Evolutionary conservation across 2,329 filamentous ascomycete species (phyloP).

Genomic region (Hymenotorrendiella dingleyae): DNA sequence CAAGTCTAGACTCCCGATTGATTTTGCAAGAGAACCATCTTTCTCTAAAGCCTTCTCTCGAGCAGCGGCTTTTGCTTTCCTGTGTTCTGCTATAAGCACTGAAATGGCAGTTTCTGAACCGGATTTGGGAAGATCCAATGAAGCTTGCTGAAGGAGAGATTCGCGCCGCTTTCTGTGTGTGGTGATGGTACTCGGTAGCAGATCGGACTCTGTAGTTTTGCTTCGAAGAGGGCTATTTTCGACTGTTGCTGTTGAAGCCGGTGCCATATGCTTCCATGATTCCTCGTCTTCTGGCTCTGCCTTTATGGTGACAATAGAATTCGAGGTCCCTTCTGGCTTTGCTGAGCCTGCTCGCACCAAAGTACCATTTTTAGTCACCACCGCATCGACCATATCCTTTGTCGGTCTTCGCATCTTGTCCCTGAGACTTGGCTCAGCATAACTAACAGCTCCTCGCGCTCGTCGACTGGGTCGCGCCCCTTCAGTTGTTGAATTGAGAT

Average conservation of each 20-base stretch:
- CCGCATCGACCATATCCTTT: conserved; percentile 69
- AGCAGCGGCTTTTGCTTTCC: conserved; percentile 23
- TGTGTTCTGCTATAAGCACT: conserved; percentile 26
- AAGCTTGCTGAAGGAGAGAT: conserved; percentile 25
- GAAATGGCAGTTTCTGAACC: conserved; percentile 23
- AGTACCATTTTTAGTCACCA: conserved; percentile 62
- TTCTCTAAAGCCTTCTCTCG: conserved; percentile 18
- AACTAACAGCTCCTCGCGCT: conserved; percentile 64
- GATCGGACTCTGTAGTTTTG: conserved; percentile 19
- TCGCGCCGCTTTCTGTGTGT: conserved; percentile 29
- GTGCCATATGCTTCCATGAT: conserved; percentile 27
- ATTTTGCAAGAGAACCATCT: conserved; percentile 14
- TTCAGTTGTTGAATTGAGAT: conserved; percentile 50
- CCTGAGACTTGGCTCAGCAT: conserved; percentile 73
- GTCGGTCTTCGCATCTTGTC: conserved; percentile 81
- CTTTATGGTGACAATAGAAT: conserved; percentile 19
- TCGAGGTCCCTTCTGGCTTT: conserved; percentile 18
- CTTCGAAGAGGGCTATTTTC: conserved; percentile 29
- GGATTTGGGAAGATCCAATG: conserved; percentile 15
- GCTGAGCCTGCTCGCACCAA: conserved; percentile 25
- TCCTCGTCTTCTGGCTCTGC: conserved; percentile 26
- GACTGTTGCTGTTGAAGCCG: conserved; percentile 18
- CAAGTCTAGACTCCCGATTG: conserved; percentile 23
- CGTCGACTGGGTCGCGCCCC: conserved; percentile 61
- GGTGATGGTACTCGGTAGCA: conserved; percentile 24